Base-by-base conservation (phyloP, 1,139 yeast species). In the Pichia sp. region DNA sequence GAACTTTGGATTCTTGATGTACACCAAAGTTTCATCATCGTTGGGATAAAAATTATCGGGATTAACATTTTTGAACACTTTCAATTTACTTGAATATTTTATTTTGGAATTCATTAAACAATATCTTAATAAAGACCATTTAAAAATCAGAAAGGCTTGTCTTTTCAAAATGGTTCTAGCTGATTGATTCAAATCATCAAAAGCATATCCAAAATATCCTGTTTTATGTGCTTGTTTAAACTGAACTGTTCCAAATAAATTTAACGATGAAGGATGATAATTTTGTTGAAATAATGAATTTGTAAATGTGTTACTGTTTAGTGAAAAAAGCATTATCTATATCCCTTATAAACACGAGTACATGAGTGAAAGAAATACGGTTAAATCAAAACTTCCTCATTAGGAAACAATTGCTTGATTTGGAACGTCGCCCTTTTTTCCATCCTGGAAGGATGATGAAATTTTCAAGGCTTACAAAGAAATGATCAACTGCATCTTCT, bases 1-100 rank as follows among this genome's bases (percentile, higher is more conserved):
- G 40, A 45, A 45, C 29, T 45, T 40, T 3, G 47, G 47, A 3
- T 45, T 25, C 5, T 27, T 24, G 1, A 45, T 20, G 36, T 45
- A 45, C 9, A 40, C 22, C 4, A 12, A 13, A 22, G 40, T 30
- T 18, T 45, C 47, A 2, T 35, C 16, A 7, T 23, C 39, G 9
- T 27, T 27, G 12, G 47, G 44, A 23, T 20, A 12, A 27, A 45
- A 45, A 32, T 35, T 26, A 23, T 23, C 38, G 7, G 32, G 40
- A 12, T 20, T 11, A 18, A 27, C 27, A 18, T 20, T 34, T n/a
- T 26, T 6, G 20, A 41, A 18, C 15, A 13, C 7, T 4, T 18
- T 8, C 22, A 32, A 16, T 9, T 32, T 32, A 7, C 6, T 8
- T 4, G 9, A 6, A 11, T 20, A 8, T 18, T 18, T 16, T 32